Evolutionary conservation across 129 eudicot species (phyloP), one percentile per base, ranked within the genome.

Genomic region (Ambrosia artemisiifolia): DNA sequence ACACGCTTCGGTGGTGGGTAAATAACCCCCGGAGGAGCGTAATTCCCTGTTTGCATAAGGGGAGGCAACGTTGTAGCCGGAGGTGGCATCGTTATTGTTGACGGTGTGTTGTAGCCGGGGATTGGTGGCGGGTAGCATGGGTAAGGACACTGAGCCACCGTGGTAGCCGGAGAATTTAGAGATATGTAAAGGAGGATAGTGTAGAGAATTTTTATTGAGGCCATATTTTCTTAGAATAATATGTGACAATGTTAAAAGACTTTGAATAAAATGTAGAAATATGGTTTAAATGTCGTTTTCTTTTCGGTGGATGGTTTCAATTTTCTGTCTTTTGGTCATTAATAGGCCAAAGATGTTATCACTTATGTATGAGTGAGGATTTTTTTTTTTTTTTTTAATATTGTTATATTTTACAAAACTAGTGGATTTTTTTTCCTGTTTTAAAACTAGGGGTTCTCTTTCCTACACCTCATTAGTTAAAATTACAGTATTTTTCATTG

Each of bases 91-190:
- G 64, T 57, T 28, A 57, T 24, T 24, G 64, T 3, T 28, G 64
- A 36, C 3, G 38, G 64, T 16, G 64, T 57, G 64, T 57, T 63
- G 80, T 78, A 54, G 17, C 68, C 70, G 3, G 70, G 80, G 30
- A 66, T 83, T 3, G 93, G 88, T 16, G 93, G 85, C 12, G 96
- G 88, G 60, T 78, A 77, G 75, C 96, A 90, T 8, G 96, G 92
- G 48, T 90, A 84, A 10, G 86, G 85, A 66, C 96, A 90, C 73
- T 82, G 92, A 13, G 92, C 69, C 56, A 81, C 65, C 65, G 80
- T 42, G 42, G 67, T 34, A 34, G 80, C 53, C 38, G 77, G 79
- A 76, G 46, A 64, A 44, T 42, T 12, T 54, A 84, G 64, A 61
- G 77, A 33, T 63, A 76, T 70, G 61, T 69, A 50, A 70, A 82